Evolutionary conservation across 139 green algal species (phyloP).

Genomic region (Mesostigma viride): DNA sequence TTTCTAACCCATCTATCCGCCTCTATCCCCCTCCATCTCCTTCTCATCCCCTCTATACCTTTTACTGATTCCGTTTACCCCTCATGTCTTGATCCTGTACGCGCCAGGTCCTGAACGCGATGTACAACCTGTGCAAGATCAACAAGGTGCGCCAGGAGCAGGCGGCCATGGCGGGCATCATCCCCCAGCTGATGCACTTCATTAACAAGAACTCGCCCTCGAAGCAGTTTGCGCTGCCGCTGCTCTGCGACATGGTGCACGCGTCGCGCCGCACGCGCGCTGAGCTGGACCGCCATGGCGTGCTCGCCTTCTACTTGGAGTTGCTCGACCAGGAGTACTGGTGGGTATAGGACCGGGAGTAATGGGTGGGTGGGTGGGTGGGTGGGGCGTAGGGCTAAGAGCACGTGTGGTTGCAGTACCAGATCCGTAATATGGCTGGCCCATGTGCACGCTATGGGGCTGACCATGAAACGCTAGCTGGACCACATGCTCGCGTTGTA

Average conservation of each 20-base stretch:
- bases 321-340: conserved; percentile 24
- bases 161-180: conserved; percentile 24
- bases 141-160: conserved; percentile 34
- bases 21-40: neutral
- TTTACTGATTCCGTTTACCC: neutral
- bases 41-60: neutral
- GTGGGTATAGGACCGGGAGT: too few species aligned
- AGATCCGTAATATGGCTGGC: too few species aligned
- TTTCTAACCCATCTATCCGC: too few species aligned
- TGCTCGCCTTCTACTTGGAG: conserved; percentile 29
- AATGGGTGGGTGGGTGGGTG: too few species aligned
- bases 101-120: conserved; percentile 14
- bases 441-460: too few species aligned
- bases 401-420: neutral
- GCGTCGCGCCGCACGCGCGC: conserved; percentile 19
- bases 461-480: too few species aligned
- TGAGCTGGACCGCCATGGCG: conserved; percentile 20
- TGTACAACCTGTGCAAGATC: conserved; percentile 38
- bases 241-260: conserved; percentile 33
- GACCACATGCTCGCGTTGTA: too few species aligned
- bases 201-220: conserved; percentile 11
- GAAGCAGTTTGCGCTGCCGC: conserved; percentile 26
- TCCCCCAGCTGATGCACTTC: conserved; percentile 20
- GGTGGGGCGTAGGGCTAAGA: too few species aligned
- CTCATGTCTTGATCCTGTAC: neutral